A percentile compares a stretch with the other conserved stretches of the same genome.
Conservation (phyloP, 1,284 basidiomycete species). For the Ganoderma lucidum region DNA sequence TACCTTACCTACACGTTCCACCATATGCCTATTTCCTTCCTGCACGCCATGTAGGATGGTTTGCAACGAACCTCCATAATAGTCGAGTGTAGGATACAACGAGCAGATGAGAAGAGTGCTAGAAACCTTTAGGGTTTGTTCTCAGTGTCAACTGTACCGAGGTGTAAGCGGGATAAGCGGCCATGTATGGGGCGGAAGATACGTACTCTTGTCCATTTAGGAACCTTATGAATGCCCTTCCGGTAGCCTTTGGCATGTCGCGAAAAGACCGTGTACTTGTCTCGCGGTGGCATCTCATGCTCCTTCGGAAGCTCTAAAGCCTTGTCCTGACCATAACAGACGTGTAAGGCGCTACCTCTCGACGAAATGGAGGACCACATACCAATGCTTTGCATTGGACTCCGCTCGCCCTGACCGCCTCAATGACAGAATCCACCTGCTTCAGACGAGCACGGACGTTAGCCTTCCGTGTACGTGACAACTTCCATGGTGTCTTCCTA, state of each 20-base stretch:
- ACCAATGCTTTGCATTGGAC: slow-evolving; percentile 81
- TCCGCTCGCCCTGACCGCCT: slow-evolving; percentile 84
- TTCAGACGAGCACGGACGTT: slow-evolving; percentile 90
- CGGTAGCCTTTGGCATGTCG: slow-evolving; percentile 79
- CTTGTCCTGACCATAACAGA: slow-evolving; percentile 51
- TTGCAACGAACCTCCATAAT: slow-evolving; percentile 34
- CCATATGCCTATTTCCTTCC: slow-evolving; percentile 19
- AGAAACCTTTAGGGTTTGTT: slow-evolving; percentile 92
- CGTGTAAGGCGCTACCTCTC: slow-evolving; percentile 8
- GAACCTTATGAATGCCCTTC: slow-evolving; percentile 96
- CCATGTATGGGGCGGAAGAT: neutral
- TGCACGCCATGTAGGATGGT: slow-evolving; percentile 25
- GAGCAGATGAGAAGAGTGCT: slow-evolving; percentile 40
- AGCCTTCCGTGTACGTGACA: slow-evolving; percentile 91
- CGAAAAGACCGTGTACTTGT: slow-evolving; percentile 96
- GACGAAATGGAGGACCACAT: slow-evolving; percentile 41
- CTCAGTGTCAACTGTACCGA: slow-evolving; percentile 75
- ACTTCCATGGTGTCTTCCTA: slow-evolving; percentile 96
- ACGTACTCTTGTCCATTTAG: slow-evolving; percentile 91
- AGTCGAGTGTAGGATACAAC: slow-evolving; percentile 35
- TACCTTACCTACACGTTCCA: slow-evolving; percentile 24
- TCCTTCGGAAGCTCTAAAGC: slow-evolving; percentile 88
- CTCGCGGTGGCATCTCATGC: slow-evolving; percentile 85
- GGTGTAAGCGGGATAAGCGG: slow-evolving; percentile 26
- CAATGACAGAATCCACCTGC: slow-evolving; percentile 93